Evolutionary conservation across 139 green algal species (phyloP).

Genomic region (Zygnema cylindricum): DNA sequence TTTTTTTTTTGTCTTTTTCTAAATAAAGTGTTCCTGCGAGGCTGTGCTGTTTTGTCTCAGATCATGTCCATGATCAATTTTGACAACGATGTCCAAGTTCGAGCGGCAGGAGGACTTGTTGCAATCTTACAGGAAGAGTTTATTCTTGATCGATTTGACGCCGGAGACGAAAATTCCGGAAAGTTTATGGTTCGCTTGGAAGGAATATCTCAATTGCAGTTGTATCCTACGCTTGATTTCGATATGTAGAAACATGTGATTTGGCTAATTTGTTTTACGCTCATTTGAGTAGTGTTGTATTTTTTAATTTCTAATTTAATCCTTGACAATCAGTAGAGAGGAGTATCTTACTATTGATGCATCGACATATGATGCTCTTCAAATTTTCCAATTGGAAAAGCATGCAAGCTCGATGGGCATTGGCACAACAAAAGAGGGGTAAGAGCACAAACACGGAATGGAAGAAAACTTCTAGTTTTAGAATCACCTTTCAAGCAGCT

Average conservation of each 20-base stretch:
- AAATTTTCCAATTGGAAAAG: conserved; percentile 72
- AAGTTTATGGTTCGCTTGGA: background rate
- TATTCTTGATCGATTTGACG: conserved; percentile 45
- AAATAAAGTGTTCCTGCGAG: no score
- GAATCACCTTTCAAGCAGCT: background rate
- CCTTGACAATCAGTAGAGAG: conserved; percentile 16
- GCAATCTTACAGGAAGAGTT: conserved; percentile 50
- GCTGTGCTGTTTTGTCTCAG: no score
- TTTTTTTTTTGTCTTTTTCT: no score
- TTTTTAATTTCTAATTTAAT: conserved; percentile 24
- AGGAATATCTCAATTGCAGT: conserved; percentile 6
- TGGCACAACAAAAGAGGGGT: conserved; percentile 84
- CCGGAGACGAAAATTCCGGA: background rate
- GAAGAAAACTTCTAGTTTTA: conserved; percentile 9
- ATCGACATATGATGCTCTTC: conserved; percentile 43
- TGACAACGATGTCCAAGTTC: conserved; percentile 51
- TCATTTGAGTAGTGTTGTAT: no score
- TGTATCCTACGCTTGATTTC: background rate
- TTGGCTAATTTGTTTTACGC: no score
- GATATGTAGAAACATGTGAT: conserved; percentile 17
- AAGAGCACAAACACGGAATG: conserved; percentile 7
- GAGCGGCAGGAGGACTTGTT: conserved; percentile 50
- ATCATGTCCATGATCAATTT: conserved; percentile 58
- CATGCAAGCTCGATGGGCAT: conserved; percentile 90
- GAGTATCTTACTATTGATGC: conserved; percentile 45